phyloP scores from a whole-genome alignment of 78 protist species.

The Pelomyxa schiedti region DNA sequence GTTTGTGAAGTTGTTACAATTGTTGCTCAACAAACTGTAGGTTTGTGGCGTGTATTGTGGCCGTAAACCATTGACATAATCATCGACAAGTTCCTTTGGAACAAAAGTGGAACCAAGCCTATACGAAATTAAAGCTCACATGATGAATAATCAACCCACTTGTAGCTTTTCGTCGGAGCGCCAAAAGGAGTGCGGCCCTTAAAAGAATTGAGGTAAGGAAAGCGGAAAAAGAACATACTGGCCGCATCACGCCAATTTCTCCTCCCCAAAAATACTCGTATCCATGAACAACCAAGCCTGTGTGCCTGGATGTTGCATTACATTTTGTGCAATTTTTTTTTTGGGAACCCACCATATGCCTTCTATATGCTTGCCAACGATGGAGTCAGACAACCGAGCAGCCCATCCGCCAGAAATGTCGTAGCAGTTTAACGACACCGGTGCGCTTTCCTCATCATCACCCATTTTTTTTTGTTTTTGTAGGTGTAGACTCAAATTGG shows the following conservation, averaged over 20 bases:
- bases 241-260: background rate
- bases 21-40: conserved; percentile 15
- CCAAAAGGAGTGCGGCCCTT: background rate
- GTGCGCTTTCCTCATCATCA: background rate
- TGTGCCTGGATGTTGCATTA: conserved; percentile 4
- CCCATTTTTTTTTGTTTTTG: too few species aligned
- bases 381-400: background rate
- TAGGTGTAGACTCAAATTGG: too few species aligned
- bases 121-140: too few species aligned
- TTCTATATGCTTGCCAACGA: conserved; percentile 5
- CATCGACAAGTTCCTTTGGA: background rate
- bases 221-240: background rate
- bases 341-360: conserved; percentile 4
- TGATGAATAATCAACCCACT: too few species aligned
- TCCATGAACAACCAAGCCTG: conserved; percentile 25
- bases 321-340: background rate
- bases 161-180: background rate
- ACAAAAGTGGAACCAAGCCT: background rate
- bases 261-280: conserved; percentile 14
- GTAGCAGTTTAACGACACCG: conserved; percentile 10
- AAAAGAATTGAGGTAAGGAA: background rate
- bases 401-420: conserved; percentile 27
- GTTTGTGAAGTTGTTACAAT: conserved; percentile 20
- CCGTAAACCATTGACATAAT: background rate
- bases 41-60: conserved; percentile 6